These are phyloP conservation scores for Ammopiptanthus mongolicus DNA, from an alignment of 306 rosid genomes.

Conservation along the genomic window DNA sequence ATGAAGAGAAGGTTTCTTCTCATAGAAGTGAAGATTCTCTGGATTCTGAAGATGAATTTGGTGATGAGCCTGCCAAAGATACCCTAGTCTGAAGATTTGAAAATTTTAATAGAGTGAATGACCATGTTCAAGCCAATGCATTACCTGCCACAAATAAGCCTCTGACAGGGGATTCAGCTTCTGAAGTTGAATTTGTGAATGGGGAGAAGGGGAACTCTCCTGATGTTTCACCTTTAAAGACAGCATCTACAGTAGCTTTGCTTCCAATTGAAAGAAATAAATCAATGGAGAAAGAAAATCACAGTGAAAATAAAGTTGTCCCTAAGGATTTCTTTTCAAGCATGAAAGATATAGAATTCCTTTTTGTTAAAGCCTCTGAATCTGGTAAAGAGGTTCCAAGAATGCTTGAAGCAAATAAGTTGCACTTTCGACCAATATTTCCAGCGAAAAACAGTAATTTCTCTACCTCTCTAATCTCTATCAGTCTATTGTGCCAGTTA, in stretches of 20 bases:
- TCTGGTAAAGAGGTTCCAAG: conserved; percentile 90
- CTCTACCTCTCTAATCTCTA: conserved; percentile 27
- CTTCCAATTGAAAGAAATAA: conserved; percentile 42
- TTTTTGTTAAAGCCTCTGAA: conserved; percentile 78
- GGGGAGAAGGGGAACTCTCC: conserved; percentile 50
- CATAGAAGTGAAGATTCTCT: conserved; percentile 50
- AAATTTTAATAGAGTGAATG: conserved; percentile 59
- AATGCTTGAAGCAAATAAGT: conserved; percentile 98
- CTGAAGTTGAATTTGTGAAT: conserved; percentile 48
- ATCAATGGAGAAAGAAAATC: conserved; percentile 44
- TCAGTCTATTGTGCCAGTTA: not conserved
- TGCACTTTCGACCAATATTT: conserved; percentile 80
- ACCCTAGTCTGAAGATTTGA: conserved; percentile 68
- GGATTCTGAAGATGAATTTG: conserved; percentile 82
- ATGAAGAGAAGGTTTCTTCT: conserved; percentile 55
- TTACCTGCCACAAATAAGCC: conserved; percentile 35
- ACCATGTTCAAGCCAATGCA: conserved; percentile 37
- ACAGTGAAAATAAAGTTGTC: conserved; percentile 47
- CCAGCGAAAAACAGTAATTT: conserved; percentile 66
- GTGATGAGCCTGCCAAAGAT: conserved; percentile 59
- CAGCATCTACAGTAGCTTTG: conserved; percentile 29
- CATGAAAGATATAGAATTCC: conserved; percentile 69
- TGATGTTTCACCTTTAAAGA: conserved; percentile 41
- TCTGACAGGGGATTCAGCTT: conserved; percentile 36
- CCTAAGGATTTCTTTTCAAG: conserved; percentile 78